Evolutionary conservation across 768 basidiomycete species (phyloP), one percentile per base, ranked within the genome.

Genomic region (Neoboletus subvelutipes): DNA sequence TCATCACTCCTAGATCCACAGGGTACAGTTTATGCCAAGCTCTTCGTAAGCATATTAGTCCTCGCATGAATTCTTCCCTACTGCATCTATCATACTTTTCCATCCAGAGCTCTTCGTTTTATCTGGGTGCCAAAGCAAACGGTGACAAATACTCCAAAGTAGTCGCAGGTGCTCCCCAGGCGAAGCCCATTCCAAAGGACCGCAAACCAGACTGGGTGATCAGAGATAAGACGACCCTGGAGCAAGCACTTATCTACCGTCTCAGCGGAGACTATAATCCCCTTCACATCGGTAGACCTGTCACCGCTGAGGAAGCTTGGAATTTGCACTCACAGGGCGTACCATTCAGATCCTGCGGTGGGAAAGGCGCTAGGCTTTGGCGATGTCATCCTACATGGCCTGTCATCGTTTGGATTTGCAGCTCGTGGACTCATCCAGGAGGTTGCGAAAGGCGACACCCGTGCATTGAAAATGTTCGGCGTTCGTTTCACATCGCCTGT

Each of bases 401-500:
- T 94, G 26, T 86, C 88, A 20, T 83, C 87, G 0, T 94, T 82
- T 67, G 92, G 92, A 11, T 92, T 92, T 67, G 88, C 79, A 9
- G 93, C 90, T 4, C 85, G 92, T 42, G 89, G 84, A 1, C 72
- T 94, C 52, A 77, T 95, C 58, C 79, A 80, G 55, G 77, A 79
- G 2, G 78, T 86, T 13, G 90, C 83, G 0, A 80, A 77, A 0
- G 80, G 80, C 43, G 82, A 89, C 60, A 79, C 87, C 3, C 75
- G 76, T 4, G 77, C 86, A 2, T 75, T 95, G 58, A 84, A 79
- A 58, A 77, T 83, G 63, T 88, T 89, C 65, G 86, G 86, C 15
- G 85, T 80, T 31, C 78, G 88, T 28, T 95, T 95, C 76, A 91
- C 90, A 0, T 78, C 88, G 1, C 92, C 92, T 31, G 90, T 94